Evolutionary conservation across 2,329 filamentous ascomycete genomes (phyloP).

Genomic region (Leptoxyphium fumago): DNA sequence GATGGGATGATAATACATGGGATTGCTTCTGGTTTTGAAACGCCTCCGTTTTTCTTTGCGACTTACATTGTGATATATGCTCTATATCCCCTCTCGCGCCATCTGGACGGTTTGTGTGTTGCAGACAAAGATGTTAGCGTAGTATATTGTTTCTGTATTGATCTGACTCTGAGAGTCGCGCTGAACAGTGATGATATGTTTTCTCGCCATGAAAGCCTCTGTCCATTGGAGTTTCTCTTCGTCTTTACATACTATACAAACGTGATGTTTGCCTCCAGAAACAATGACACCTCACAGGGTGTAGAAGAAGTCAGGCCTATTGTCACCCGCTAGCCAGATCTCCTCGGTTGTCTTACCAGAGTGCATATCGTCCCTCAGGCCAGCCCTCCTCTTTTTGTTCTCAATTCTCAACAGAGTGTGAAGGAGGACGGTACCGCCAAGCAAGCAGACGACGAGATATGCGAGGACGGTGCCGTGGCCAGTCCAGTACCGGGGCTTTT

Average conservation of each 20-base stretch:
- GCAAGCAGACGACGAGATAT: slow-evolving; percentile 55
- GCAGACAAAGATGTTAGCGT: neutral
- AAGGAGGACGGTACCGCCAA: slow-evolving; percentile 55
- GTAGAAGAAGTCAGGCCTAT: slow-evolving; percentile 27
- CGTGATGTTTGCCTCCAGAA: too few species aligned
- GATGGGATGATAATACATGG: too few species aligned
- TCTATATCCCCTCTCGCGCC: neutral
- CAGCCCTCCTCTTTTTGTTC: slow-evolving; percentile 50
- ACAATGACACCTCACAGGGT: neutral
- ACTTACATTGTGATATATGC: neutral
- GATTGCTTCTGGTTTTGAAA: too few species aligned
- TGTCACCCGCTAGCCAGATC: slow-evolving; percentile 54
- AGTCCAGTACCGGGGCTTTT: slow-evolving; percentile 1
- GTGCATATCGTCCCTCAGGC: slow-evolving; percentile 49
- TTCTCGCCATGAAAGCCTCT: too few species aligned
- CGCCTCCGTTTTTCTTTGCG: too few species aligned
- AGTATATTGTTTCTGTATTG: too few species aligned
- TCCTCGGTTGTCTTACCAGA: slow-evolving; percentile 49
- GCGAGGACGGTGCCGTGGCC: slow-evolving; percentile 52
- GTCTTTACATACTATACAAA: too few species aligned
- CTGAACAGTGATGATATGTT: too few species aligned
- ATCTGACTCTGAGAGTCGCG: too few species aligned
- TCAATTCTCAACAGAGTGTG: slow-evolving; percentile 47
- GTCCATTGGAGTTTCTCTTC: too few species aligned
- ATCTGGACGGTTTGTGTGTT: neutral